phyloP scores from a whole-genome alignment of 2,329 filamentous ascomycete species.

The Neofusicoccum laricinum region DNA sequence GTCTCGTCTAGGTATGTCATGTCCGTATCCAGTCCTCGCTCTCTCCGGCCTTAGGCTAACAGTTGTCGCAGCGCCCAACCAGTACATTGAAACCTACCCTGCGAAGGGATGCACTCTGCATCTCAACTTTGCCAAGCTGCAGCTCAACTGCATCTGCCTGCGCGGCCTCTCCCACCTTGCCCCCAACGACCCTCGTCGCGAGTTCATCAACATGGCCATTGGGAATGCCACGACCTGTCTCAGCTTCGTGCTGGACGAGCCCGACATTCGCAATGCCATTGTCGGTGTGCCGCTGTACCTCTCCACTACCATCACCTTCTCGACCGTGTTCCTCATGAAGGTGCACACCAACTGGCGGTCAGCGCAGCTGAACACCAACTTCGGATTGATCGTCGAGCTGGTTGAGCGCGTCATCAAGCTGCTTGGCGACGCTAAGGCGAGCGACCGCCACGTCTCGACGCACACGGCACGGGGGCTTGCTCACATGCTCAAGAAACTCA shows the following conservation, averaged over 20 bases:
- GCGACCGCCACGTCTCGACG: conserved; percentile 36
- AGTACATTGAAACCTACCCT: conserved; percentile 28
- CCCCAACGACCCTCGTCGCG: conserved; percentile 6
- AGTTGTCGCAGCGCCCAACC: conserved; percentile 18
- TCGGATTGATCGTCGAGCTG: conserved; percentile 36
- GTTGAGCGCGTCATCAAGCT: conserved; percentile 33
- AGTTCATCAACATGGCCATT: conserved; percentile 21
- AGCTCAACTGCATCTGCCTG: conserved; percentile 33
- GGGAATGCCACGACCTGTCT: conserved; percentile 27
- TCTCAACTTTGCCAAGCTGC: conserved; percentile 37
- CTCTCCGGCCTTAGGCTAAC: background rate
- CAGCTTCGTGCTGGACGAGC: conserved; percentile 32
- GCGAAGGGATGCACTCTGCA: conserved; percentile 27
- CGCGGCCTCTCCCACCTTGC: conserved; percentile 19
- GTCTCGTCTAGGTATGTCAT: conserved; percentile 23
- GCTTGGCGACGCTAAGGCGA: conserved; percentile 29
- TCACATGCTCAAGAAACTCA: conserved; percentile 32
- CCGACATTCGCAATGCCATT: conserved; percentile 31
- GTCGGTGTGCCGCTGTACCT: conserved; percentile 37
- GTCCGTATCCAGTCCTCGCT: background rate
- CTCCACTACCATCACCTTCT: conserved; percentile 39
- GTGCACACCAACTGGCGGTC: conserved; percentile 32
- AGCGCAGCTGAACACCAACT: conserved; percentile 20
- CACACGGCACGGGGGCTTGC: conserved; percentile 37
- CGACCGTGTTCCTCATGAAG: conserved; percentile 38